These are phyloP conservation scores for Kwoniella heveanensis DNA, from an alignment of 768 basidiomycete species.

Conservation along the genomic window DNA sequence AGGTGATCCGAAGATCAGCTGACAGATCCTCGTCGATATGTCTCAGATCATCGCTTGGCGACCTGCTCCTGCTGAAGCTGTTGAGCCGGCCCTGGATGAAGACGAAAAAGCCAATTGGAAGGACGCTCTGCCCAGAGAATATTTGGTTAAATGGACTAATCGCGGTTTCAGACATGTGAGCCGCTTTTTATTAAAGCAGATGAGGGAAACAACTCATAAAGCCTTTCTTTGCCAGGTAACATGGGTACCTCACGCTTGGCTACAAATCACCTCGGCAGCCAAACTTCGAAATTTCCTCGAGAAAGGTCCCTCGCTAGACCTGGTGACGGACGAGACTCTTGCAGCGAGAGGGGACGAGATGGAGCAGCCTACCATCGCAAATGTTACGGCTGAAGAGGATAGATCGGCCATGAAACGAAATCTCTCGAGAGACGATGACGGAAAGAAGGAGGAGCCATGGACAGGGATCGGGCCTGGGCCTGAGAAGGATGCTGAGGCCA, in stretches of 20 bases:
- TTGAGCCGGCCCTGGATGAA: constrained; percentile 60
- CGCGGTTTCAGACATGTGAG: constrained; percentile 68
- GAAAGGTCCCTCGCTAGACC: constrained; percentile 68
- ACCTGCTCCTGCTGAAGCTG: constrained; percentile 69
- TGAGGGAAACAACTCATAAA: too few relatives aligned
- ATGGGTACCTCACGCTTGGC: constrained; percentile 95
- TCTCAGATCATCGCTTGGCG: constrained; percentile 83
- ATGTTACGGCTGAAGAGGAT: constrained; percentile 55
- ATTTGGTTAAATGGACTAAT: constrained; percentile 85
- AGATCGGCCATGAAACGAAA: constrained; percentile 49
- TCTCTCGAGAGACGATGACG: constrained; percentile 24
- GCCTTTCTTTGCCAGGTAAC: constrained; percentile 57
- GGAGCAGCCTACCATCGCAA: constrained; percentile 45
- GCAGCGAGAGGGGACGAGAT: constrained; percentile 50
- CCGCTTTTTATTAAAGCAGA: neutral
- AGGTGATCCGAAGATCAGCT: too few relatives aligned
- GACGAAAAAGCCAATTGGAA: constrained; percentile 63
- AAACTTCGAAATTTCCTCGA: constrained; percentile 77
- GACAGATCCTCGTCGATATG: neutral
- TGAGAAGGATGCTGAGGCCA: constrained; percentile 66
- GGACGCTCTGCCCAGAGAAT: constrained; percentile 75
- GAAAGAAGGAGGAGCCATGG: constrained; percentile 24
- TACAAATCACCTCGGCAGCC: constrained; percentile 66
- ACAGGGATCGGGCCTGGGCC: constrained; percentile 60
- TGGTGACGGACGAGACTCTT: constrained; percentile 59